A percentile compares a stretch with the other conserved stretches of the same genome.
These are phyloP conservation scores for Seminavis robusta DNA, from an alignment of 108 stramenopile species.

Conservation along the genomic window DNA sequence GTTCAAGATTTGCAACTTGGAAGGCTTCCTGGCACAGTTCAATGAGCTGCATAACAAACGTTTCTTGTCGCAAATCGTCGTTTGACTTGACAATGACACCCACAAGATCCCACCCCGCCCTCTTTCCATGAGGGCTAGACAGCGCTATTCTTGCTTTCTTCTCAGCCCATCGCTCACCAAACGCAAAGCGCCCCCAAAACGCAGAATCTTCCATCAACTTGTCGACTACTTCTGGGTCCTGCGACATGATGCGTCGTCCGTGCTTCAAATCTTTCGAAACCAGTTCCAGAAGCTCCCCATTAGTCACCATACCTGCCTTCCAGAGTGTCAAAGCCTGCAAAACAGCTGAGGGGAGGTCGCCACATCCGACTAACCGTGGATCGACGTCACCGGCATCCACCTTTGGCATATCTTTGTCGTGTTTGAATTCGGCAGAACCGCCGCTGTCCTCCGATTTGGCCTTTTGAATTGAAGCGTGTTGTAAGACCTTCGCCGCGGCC, in stretches of 20 bases:
- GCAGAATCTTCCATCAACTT: constrained; percentile 82
- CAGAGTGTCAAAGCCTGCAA: constrained; percentile 77
- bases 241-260: constrained; percentile 40
- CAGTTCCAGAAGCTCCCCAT: constrained; percentile 80
- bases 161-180: constrained; percentile 94
- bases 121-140: constrained; percentile 64
- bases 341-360: constrained; percentile 72
- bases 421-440: neutral
- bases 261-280: constrained; percentile 85
- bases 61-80: constrained; percentile 97
- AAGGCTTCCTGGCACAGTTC: constrained; percentile 91
- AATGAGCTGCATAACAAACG: constrained; percentile 93
- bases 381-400: constrained; percentile 87
- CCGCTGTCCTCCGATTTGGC: neutral
- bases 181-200: constrained; percentile 90
- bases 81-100: constrained; percentile 98
- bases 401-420: constrained; percentile 28
- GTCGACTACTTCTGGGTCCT: constrained; percentile 47
- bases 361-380: constrained; percentile 75
- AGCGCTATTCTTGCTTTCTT: constrained; percentile 87
- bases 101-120: constrained; percentile 84
- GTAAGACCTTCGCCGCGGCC: constrained; percentile 46
- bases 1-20: constrained; percentile 77
- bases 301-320: constrained; percentile 77
- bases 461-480: constrained; percentile 7